A percentile compares a stretch with the other conserved stretches of the same genome.
These are phyloP conservation scores for Epithemia pelagica DNA, from an alignment of 108 stramenopile species.

Conservation along the genomic window DNA sequence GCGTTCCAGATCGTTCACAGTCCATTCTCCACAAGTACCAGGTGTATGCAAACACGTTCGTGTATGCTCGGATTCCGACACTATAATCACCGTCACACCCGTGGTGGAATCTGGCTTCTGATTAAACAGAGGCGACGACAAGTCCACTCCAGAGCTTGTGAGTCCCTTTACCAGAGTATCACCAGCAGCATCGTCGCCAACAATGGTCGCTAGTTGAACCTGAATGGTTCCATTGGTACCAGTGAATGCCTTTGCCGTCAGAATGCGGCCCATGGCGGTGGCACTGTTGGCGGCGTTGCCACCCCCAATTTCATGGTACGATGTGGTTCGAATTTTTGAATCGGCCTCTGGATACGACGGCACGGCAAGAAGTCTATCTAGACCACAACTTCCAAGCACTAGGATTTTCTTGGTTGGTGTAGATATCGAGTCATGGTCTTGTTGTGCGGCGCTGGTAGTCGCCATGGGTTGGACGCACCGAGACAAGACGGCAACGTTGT, in stretches of 20 bases:
- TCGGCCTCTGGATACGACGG: constrained; percentile 32
- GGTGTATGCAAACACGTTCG: constrained; percentile 46
- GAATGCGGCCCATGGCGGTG: constrained; percentile 26
- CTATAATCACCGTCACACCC: constrained; percentile 32
- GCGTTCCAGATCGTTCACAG: constrained; percentile 17
- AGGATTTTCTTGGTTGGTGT: constrained; percentile 15
- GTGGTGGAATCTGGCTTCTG: constrained; percentile 23
- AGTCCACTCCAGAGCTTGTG: constrained; percentile 23
- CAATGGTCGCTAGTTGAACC: constrained; percentile 31
- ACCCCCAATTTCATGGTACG: constrained; percentile 43
- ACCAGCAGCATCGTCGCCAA: constrained; percentile 35
- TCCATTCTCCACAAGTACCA: constrained; percentile 36
- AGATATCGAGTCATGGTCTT: too few relatives aligned
- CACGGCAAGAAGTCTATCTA: constrained; percentile 42
- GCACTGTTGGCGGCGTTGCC: constrained; percentile 52
- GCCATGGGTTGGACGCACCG: too few relatives aligned
- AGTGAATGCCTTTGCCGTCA: background rate
- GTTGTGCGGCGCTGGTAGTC: too few relatives aligned
- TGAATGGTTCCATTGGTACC: constrained; percentile 7
- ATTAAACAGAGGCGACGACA: constrained; percentile 27
- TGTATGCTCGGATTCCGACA: constrained; percentile 25
- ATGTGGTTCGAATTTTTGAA: constrained; percentile 36
- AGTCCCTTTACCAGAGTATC: constrained; percentile 19
- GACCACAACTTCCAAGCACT: constrained; percentile 33
- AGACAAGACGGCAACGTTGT: too few relatives aligned